phyloP scores from a whole-genome alignment of 192 early-diverging fungal species.

The Coemansia aciculifera region DNA sequence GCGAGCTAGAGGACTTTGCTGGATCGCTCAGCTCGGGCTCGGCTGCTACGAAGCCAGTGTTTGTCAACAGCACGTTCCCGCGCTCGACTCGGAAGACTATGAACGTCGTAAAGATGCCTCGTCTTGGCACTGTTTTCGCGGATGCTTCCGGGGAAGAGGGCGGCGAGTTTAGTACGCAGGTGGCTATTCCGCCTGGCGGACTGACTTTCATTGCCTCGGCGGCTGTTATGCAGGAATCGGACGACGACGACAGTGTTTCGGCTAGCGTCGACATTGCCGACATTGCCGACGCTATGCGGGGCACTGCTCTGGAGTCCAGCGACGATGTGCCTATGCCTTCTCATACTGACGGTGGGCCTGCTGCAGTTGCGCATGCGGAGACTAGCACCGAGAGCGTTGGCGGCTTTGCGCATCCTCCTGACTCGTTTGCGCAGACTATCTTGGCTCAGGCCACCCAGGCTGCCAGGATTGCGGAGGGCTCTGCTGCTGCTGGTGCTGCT shows the following conservation, averaged over 20 bases:
- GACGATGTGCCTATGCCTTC: background rate
- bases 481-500: background rate
- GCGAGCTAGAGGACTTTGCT: conserved; percentile 27
- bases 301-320: background rate
- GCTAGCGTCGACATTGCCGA: conserved; percentile 2
- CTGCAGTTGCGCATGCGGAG: background rate
- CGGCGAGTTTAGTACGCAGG: conserved; percentile 28
- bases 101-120: conserved; percentile 26
- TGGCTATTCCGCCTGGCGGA: conserved; percentile 47
- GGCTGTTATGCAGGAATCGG: conserved; percentile 23
- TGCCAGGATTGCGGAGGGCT: background rate
- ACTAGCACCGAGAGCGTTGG: conserved; percentile 19
- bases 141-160: background rate
- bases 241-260: conserved; percentile 7
- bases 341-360: background rate
- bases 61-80: background rate
- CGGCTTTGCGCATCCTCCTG: conserved; percentile 29
- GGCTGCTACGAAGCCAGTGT: background rate
- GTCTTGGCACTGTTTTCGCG: conserved; percentile 9
- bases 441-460: background rate
- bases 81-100: background rate
- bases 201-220: conserved; percentile 45
- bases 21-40: background rate
- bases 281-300: background rate
- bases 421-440: background rate